Conservation (phyloP, 768 basidiomycete species). For the Tricholomella constricta region DNA sequence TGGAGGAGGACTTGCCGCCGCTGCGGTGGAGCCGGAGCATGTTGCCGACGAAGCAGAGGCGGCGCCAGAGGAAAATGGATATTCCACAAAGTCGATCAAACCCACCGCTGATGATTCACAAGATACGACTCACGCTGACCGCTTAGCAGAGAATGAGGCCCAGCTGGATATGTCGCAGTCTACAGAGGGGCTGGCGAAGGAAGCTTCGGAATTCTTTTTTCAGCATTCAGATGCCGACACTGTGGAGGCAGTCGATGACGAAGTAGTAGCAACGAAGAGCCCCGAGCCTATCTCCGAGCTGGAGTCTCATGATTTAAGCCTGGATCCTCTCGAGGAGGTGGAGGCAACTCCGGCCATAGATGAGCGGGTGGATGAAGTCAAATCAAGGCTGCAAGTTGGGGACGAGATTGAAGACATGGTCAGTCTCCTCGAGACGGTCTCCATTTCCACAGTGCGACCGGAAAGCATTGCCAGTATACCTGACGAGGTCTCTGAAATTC, state of each 20-base stretch:
- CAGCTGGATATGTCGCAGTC: not conserved
- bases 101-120: not conserved
- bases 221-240: not conserved
- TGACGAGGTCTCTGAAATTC: conserved; percentile 57
- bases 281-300: not conserved
- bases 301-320: not conserved
- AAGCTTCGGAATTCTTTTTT: not conserved
- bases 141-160: conserved; percentile 2
- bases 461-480: conserved; percentile 51
- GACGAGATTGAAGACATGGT: conserved; percentile 67
- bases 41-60: conserved; percentile 7
- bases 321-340: not conserved
- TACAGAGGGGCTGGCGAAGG: conserved; percentile 1
- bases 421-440: conserved; percentile 56
- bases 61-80: conserved; percentile 12
- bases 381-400: conserved; percentile 19
- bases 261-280: not conserved
- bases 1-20: not conserved
- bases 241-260: not conserved
- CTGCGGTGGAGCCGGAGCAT: conserved; percentile 3
- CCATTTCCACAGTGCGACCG: conserved; percentile 40
- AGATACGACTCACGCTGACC: not conserved
- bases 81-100: not conserved
- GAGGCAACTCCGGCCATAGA: conserved; percentile 17
- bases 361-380: conserved; percentile 16